phyloP scores from a whole-genome alignment of 75 land plant genomes.

The Cunninghamia lanceolata region DNA sequence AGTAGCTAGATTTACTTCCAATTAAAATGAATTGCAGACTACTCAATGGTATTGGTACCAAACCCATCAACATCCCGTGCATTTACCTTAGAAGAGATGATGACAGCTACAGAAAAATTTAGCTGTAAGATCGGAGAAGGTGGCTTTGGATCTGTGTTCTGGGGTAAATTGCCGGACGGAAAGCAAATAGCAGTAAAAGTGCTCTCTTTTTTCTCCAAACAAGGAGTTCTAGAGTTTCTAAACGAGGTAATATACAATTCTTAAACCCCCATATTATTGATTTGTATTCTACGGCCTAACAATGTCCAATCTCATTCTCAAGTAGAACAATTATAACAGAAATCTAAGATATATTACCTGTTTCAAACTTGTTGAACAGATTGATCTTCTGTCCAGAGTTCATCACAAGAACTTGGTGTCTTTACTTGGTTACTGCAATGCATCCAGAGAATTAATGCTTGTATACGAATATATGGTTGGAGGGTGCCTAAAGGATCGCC shows the following conservation, averaged over 20 bases:
- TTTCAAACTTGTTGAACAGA: background rate
- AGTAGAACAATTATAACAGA: background rate
- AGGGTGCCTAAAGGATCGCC: conserved; percentile 28
- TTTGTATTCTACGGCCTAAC: background rate
- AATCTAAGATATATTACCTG: background rate
- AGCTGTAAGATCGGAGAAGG: conserved; percentile 44
- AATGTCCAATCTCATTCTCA: background rate
- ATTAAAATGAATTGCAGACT: background rate
- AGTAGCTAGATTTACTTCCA: background rate
- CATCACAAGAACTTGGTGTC: conserved; percentile 30
- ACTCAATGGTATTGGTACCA: background rate
- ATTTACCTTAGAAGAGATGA: conserved; percentile 44
- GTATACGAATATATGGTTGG: conserved; percentile 54
- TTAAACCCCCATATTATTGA: background rate
- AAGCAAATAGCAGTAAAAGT: conserved; percentile 43
- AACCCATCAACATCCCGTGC: background rate
- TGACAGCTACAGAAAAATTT: conserved; percentile 45
- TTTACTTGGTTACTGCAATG: conserved; percentile 37
- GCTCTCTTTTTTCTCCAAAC: conserved; percentile 35
- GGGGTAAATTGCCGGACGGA: conserved; percentile 31
- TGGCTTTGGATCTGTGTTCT: conserved; percentile 53
- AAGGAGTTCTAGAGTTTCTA: conserved; percentile 47
- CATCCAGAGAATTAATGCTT: conserved; percentile 23
- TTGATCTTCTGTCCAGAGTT: conserved; percentile 18
- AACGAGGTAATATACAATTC: conserved; percentile 20